These are phyloP conservation scores for Groenewaldozyma tartarivorans DNA, from an alignment of 805 yeast genomes.

Conservation along the genomic window DNA sequence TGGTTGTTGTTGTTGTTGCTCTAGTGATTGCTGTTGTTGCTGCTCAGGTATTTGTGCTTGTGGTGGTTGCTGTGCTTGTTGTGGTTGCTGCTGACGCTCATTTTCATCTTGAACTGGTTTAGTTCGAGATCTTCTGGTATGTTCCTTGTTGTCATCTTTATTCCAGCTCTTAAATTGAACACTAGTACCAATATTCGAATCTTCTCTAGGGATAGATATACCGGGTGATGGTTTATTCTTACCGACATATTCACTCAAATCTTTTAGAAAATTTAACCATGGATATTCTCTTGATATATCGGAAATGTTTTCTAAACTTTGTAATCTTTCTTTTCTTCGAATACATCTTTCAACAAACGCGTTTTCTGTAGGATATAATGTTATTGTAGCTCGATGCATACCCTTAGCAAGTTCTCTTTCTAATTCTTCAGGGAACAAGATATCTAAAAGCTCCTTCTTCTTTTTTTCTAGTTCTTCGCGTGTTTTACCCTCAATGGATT, in stretches of 20 bases:
- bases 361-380: slow-evolving; percentile 61
- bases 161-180: neutral
- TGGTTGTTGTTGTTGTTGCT: neutral
- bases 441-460: slow-evolving; percentile 58
- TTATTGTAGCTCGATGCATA: slow-evolving; percentile 17
- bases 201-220: neutral
- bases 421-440: slow-evolving; percentile 62
- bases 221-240: slow-evolving; percentile 35
- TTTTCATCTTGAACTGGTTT: neutral
- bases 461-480: slow-evolving; percentile 28
- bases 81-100: neutral
- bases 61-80: neutral
- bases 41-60: neutral
- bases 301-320: slow-evolving; percentile 36
- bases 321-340: slow-evolving; percentile 54
- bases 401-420: slow-evolving; percentile 34
- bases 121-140: neutral
- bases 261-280: slow-evolving; percentile 78
- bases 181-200: neutral
- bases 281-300: slow-evolving; percentile 63
- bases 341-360: slow-evolving; percentile 73
- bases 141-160: neutral
- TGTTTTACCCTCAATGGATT: slow-evolving; percentile 27
- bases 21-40: neutral
- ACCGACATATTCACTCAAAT: slow-evolving; percentile 65